A percentile compares a stretch with the other conserved stretches of the same genome.
phyloP scores from a whole-genome alignment of 2,329 filamentous ascomycete genomes.

The Acephala macrosclerotiorum region DNA sequence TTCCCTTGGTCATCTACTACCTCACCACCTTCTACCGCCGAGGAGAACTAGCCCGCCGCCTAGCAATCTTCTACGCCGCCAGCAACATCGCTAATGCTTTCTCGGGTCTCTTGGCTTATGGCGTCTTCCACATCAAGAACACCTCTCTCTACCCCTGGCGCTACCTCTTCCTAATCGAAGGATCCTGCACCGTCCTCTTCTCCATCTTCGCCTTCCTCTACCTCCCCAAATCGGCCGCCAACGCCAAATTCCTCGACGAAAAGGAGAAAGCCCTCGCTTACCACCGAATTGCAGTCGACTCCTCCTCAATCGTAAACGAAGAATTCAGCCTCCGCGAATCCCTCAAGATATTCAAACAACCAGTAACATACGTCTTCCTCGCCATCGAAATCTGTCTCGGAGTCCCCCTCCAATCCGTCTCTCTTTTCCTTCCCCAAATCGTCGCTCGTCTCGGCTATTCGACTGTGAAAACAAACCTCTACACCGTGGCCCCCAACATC shows the following conservation, averaged over 20 bases:
- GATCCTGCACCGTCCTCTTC: conserved; percentile 35
- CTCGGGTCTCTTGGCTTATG: conserved; percentile 47
- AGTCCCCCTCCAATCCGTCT: conserved; percentile 63
- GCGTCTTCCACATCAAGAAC: conserved; percentile 60
- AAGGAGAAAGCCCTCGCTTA: conserved; percentile 44
- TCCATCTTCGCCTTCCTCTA: conserved; percentile 46
- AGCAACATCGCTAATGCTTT: conserved; percentile 77
- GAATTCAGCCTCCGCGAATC: conserved; percentile 59
- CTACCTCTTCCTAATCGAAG: conserved; percentile 59
- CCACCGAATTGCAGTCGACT: conserved; percentile 58
- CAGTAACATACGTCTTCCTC: conserved; percentile 53
- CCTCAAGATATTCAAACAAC: conserved; percentile 57
- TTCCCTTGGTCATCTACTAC: conserved; percentile 67
- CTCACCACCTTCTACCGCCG: conserved; percentile 73
- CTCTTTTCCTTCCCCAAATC: conserved; percentile 63
- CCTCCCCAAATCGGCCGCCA: conserved; percentile 44
- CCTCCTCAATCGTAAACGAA: conserved; percentile 66
- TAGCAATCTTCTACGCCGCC: conserved; percentile 79
- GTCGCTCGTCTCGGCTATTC: conserved; percentile 56
- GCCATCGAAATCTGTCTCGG: conserved; percentile 66
- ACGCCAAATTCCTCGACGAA: conserved; percentile 42
- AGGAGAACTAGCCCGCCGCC: conserved; percentile 72
- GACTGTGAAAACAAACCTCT: conserved; percentile 73
- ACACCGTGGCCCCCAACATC: conserved; percentile 82
- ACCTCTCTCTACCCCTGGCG: conserved; percentile 57